Percentiles rank a stretch among this genome's conserved stretches.
phyloP scores from a whole-genome alignment of 768 basidiomycete species.

The Chalciporus chontae region DNA sequence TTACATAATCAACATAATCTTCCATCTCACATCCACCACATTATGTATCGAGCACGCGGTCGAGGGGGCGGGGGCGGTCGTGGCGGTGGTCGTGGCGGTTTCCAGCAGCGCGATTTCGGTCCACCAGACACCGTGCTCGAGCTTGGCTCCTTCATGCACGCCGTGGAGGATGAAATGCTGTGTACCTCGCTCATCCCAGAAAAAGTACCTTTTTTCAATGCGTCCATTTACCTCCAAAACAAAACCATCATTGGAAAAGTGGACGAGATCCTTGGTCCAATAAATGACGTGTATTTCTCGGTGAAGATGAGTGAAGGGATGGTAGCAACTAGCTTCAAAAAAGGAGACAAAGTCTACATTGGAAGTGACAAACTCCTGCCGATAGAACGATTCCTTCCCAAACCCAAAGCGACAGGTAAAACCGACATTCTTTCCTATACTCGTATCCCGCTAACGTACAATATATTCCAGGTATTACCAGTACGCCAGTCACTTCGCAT shows the following conservation, averaged over 20 bases:
- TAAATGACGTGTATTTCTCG: conserved; percentile 97
- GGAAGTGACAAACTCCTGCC: conserved; percentile 96
- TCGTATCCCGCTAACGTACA: conserved; percentile 1
- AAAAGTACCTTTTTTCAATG: conserved; percentile 99
- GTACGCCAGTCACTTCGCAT: conserved; percentile 7
- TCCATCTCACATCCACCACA: not conserved
- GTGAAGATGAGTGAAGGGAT: conserved; percentile 97
- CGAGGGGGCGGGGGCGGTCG: conserved; percentile 50
- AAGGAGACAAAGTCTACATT: conserved; percentile 98
- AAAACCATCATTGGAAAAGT: conserved; percentile 96
- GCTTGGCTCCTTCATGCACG: conserved; percentile 89
- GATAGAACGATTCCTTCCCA: conserved; percentile 94
- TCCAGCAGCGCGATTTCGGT: conserved; percentile 66
- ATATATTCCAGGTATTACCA: conserved; percentile 27
- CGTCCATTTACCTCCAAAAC: conserved; percentile 95
- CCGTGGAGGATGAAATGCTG: conserved; percentile 98
- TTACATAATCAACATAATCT: conserved; percentile 22
- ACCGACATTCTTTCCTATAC: conserved; percentile 20
- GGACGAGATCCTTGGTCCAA: conserved; percentile 98
- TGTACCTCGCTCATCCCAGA: conserved; percentile 80
- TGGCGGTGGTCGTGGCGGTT: conserved; percentile 68
- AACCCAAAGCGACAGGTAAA: conserved; percentile 82
- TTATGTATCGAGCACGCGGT: conserved; percentile 54
- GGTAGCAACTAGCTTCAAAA: conserved; percentile 93
- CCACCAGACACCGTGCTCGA: conserved; percentile 83